phyloP scores from a whole-genome alignment of 2,329 filamentous ascomycete genomes.

The Lasiodiplodia theobromae region DNA sequence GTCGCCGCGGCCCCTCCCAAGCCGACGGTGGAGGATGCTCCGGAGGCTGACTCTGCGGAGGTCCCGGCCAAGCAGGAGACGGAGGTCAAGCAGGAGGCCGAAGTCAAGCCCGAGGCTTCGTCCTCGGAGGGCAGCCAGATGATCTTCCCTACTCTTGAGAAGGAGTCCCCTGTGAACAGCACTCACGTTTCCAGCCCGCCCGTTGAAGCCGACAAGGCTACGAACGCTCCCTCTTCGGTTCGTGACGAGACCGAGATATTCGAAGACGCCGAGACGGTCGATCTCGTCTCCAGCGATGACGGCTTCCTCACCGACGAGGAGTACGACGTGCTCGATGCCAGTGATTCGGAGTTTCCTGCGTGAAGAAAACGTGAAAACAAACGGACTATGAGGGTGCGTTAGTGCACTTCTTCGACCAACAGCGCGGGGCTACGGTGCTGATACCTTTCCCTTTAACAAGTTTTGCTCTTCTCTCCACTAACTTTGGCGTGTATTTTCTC shows the following conservation, averaged over 20 bases:
- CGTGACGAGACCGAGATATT: constrained; percentile 62
- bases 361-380: constrained; percentile 1
- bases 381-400: neutral
- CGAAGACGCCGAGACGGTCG: constrained; percentile 66
- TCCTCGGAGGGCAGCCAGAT: constrained; percentile 67
- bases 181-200: constrained; percentile 58
- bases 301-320: constrained; percentile 96
- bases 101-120: constrained; percentile 31
- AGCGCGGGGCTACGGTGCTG: neutral
- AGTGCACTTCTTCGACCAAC: neutral
- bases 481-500: constrained; percentile 27
- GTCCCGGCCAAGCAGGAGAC: constrained; percentile 8
- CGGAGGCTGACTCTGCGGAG: constrained; percentile 20
- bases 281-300: constrained; percentile 62
- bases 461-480: constrained; percentile 8
- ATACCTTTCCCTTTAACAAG: neutral
- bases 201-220: constrained; percentile 39
- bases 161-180: constrained; percentile 85
- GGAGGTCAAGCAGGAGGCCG: constrained; percentile 10
- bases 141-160: constrained; percentile 97
- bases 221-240: constrained; percentile 47
- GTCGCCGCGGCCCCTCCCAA: constrained; percentile 10
- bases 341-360: constrained; percentile 62
- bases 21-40: constrained; percentile 29
- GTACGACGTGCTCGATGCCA: constrained; percentile 95